Conservation (phyloP, 129 eudicot species). For the Lonicera japonica region DNA sequence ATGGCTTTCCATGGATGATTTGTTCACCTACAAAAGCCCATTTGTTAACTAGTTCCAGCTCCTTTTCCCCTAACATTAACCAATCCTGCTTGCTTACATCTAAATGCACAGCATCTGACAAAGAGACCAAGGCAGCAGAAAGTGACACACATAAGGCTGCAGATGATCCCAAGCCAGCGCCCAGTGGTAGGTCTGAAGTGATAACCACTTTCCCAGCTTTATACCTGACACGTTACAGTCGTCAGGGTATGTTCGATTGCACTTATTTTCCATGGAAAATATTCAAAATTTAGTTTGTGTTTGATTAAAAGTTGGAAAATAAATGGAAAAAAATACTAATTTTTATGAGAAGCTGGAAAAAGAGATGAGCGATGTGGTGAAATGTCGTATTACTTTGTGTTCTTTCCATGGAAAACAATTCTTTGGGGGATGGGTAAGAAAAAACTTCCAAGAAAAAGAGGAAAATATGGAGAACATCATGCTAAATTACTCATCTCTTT, state of each 20-base stretch:
- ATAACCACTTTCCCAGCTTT: conserved; percentile 75
- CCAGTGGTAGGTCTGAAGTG: conserved; percentile 93
- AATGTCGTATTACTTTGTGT: too few relatives aligned
- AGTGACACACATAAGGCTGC: conserved; percentile 92
- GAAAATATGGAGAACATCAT: too few relatives aligned
- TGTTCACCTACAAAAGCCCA: conserved; percentile 99
- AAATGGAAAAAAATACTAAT: not conserved
- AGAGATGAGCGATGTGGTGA: too few relatives aligned
- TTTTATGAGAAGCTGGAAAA: too few relatives aligned
- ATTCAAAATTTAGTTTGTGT: too few relatives aligned
- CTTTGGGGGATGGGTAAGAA: too few relatives aligned
- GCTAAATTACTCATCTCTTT: too few relatives aligned
- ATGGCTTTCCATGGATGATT: conserved; percentile 96
- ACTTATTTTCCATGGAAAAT: too few relatives aligned
- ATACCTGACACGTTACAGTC: conserved; percentile 30
- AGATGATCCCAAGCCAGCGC: conserved; percentile 96
- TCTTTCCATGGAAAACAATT: too few relatives aligned
- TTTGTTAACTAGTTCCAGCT: conserved; percentile 71
- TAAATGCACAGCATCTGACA: conserved; percentile 49
- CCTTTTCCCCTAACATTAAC: conserved; percentile 59
- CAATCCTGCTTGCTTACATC: conserved; percentile 65
- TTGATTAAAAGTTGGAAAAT: too few relatives aligned
- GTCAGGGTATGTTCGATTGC: too few relatives aligned
- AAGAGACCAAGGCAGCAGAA: conserved; percentile 71
- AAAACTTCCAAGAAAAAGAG: too few relatives aligned